Conservation (phyloP, 2,329 filamentous ascomycete genomes). For the Dothistroma septosporum region DNA sequence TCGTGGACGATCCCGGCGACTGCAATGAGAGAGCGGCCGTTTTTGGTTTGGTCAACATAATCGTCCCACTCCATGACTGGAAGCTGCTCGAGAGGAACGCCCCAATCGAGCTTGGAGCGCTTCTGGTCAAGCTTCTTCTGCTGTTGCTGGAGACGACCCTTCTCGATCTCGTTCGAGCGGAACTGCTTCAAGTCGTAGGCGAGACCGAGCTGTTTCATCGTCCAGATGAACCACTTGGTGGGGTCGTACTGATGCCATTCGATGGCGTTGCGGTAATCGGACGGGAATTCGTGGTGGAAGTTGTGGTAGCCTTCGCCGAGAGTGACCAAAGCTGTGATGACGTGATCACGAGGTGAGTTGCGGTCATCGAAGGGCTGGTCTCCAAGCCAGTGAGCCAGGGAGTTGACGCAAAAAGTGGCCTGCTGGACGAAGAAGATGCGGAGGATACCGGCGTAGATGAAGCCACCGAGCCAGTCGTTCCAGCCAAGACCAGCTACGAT, state of each 20-base stretch:
- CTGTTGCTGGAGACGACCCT: slow-evolving; percentile 80
- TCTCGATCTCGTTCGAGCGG: slow-evolving; percentile 87
- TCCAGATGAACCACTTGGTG: slow-evolving; percentile 84
- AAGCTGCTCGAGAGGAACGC: slow-evolving; percentile 76
- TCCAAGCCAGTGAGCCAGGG: slow-evolving; percentile 82
- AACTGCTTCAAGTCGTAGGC: slow-evolving; percentile 88
- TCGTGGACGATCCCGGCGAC: slow-evolving; percentile 85
- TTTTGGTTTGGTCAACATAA: slow-evolving; percentile 72
- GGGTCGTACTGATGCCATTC: slow-evolving; percentile 90
- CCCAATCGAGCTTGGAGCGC: slow-evolving; percentile 79
- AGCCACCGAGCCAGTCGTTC: slow-evolving; percentile 77
- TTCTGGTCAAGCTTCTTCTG: slow-evolving; percentile 93
- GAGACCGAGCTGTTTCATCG: slow-evolving; percentile 77
- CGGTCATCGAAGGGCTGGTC: slow-evolving; percentile 91
- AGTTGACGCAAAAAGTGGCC: slow-evolving; percentile 91
- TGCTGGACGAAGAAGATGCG: slow-evolving; percentile 88
- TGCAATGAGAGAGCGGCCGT: slow-evolving; percentile 70
- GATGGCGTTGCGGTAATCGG: slow-evolving; percentile 87
- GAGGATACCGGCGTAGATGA: slow-evolving; percentile 80
- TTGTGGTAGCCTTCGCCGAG: slow-evolving; percentile 91
- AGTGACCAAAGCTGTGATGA: slow-evolving; percentile 79
- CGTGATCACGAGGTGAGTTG: slow-evolving; percentile 83
- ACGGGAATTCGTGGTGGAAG: slow-evolving; percentile 93
- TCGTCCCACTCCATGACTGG: slow-evolving; percentile 85
- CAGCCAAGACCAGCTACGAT: slow-evolving; percentile 72